These are phyloP conservation scores for Phytophthora rubi DNA, from an alignment of 352 stramenopile species.

Conservation along the genomic window DNA sequence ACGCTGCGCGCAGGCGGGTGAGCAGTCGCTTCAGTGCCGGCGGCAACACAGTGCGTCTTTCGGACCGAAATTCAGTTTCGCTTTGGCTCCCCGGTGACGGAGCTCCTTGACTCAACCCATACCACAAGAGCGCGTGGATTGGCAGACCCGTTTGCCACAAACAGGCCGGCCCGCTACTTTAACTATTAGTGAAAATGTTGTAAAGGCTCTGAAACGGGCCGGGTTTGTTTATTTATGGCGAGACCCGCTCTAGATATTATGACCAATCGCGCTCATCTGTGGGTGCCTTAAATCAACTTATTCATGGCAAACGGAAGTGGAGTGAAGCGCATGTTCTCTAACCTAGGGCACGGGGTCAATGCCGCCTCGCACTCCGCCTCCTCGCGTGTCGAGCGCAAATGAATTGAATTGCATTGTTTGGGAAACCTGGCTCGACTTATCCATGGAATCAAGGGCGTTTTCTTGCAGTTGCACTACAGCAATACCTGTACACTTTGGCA, in stretches of 20 bases:
- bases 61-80: conserved; percentile 40
- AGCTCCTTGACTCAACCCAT: conserved; percentile 29
- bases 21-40: neutral
- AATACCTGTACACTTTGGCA: too few relatives aligned
- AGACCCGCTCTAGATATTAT: neutral
- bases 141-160: neutral
- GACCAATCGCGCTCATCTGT: neutral
- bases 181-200: neutral
- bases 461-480: too few relatives aligned
- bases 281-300: neutral
- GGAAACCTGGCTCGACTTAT: too few relatives aligned
- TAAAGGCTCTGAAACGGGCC: neutral
- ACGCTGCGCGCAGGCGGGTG: conserved; percentile 2
- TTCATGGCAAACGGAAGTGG: neutral
- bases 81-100: conserved; percentile 13
- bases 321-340: neutral
- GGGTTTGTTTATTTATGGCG: neutral
- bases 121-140: neutral
- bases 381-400: too few relatives aligned
- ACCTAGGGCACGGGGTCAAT: neutral
- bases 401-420: too few relatives aligned
- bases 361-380: neutral
- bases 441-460: too few relatives aligned
- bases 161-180: neutral
- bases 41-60: conserved; percentile 15